A percentile compares a stretch with the other conserved stretches of the same genome.
Conservation (phyloP, 2,329 filamentous ascomycete genomes). For the Scedosporium boydii region DNA sequence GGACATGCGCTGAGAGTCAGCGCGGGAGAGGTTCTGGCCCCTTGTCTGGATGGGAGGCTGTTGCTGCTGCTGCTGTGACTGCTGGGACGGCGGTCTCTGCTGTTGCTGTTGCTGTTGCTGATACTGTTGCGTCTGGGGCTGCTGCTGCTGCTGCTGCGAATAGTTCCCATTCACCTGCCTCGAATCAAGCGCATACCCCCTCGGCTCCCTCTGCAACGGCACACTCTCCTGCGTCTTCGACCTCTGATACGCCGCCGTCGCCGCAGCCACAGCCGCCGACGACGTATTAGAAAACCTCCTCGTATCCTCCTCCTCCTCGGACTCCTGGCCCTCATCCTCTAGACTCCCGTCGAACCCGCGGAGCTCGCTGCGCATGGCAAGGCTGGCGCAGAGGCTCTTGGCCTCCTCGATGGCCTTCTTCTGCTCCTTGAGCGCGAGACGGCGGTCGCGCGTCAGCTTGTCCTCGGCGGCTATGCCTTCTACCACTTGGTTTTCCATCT, state of each 20-base stretch:
- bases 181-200: not conserved
- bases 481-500: constrained; percentile 32
- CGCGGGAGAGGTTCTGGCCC: not conserved
- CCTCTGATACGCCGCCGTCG: not conserved
- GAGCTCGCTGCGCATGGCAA: constrained; percentile 43
- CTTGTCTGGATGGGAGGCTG: not conserved
- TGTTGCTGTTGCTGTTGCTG: not conserved
- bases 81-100: not conserved
- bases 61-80: constrained; percentile 11
- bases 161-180: too few relatives aligned
- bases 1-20: not conserved
- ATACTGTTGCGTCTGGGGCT: not conserved
- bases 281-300: not conserved
- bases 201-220: not conserved
- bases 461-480: constrained; percentile 44
- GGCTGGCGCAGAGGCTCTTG: constrained; percentile 35
- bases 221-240: not conserved
- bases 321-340: constrained; percentile 21
- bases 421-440: constrained; percentile 35
- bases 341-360: constrained; percentile 16
- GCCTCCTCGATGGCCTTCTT: constrained; percentile 42
- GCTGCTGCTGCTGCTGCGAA: not conserved
- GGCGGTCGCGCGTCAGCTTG: constrained; percentile 41
- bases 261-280: not conserved
- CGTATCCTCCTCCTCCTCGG: not conserved